Percentiles rank a stretch among this genome's conserved stretches.
phyloP scores from a whole-genome alignment of 306 rosid species.

The Quercus engelmannii region DNA sequence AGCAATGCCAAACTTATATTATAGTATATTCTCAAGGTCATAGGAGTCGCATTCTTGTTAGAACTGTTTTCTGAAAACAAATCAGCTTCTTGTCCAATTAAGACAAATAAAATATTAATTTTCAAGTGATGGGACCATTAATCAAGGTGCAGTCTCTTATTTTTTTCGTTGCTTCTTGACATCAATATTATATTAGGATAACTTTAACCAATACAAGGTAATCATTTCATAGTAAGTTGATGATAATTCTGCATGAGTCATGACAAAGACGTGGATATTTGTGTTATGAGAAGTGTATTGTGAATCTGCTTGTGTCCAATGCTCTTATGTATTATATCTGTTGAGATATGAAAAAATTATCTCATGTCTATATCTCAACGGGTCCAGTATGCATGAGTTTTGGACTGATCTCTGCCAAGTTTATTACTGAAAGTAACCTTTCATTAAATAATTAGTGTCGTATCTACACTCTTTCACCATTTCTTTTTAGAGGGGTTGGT shows the following conservation, averaged over 20 bases:
- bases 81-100: background rate
- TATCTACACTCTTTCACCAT: too few relatives aligned
- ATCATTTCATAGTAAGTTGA: background rate
- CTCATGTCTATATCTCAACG: too few relatives aligned
- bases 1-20: background rate
- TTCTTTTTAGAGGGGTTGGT: too few relatives aligned
- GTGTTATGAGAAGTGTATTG: background rate
- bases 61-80: background rate
- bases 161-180: background rate
- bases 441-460: background rate
- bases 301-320: too few relatives aligned
- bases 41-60: background rate
- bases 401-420: background rate
- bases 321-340: too few relatives aligned
- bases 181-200: background rate
- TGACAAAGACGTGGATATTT: background rate
- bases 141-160: background rate
- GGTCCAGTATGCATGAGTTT: rapidly evolving
- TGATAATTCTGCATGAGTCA: background rate
- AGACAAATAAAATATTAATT: background rate
- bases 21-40: background rate
- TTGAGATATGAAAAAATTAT: too few relatives aligned
- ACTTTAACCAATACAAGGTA: background rate
- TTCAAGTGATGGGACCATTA: background rate
- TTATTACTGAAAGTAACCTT: background rate